These are phyloP conservation scores for Lipomyces yamanashiensis DNA, from an alignment of 805 yeast species.

Conservation along the genomic window DNA sequence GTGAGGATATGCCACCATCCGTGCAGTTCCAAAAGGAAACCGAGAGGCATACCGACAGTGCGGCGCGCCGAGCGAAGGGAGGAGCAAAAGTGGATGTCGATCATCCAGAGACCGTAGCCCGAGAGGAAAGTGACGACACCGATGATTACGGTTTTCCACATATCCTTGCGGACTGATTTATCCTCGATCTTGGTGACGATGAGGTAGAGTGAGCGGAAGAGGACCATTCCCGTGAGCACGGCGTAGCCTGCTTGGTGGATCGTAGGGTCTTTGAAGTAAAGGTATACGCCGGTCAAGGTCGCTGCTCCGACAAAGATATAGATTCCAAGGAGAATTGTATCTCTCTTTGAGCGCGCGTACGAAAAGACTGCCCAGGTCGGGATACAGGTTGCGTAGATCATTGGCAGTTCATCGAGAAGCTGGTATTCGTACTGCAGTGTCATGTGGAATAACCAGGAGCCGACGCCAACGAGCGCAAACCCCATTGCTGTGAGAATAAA, in stretches of 20 bases:
- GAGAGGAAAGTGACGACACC: constrained; percentile 67
- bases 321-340: constrained; percentile 53
- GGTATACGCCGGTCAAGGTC: constrained; percentile 69
- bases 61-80: constrained; percentile 64
- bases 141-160: constrained; percentile 59
- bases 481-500: constrained; percentile 76
- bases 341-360: constrained; percentile 53
- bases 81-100: constrained; percentile 80
- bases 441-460: constrained; percentile 97
- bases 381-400: constrained; percentile 96
- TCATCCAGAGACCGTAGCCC: constrained; percentile 87
- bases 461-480: constrained; percentile 86
- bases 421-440: constrained; percentile 88
- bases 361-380: constrained; percentile 86
- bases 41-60: constrained; percentile 77
- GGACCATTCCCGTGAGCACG: constrained; percentile 70
- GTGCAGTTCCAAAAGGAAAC: constrained; percentile 85
- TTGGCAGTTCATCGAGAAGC: constrained; percentile 91
- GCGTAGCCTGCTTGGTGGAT: constrained; percentile 90
- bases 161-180: constrained; percentile 50
- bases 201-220: constrained; percentile 60
- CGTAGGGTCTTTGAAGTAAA: constrained; percentile 77
- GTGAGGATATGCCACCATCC: constrained; percentile 89
- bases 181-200: constrained; percentile 60
- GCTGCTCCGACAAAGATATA: constrained; percentile 60